Percentiles rank a stretch among this genome's conserved stretches.
Conservation (phyloP, 2,329 filamentous ascomycete genomes). For the Trichoderma breve region DNA sequence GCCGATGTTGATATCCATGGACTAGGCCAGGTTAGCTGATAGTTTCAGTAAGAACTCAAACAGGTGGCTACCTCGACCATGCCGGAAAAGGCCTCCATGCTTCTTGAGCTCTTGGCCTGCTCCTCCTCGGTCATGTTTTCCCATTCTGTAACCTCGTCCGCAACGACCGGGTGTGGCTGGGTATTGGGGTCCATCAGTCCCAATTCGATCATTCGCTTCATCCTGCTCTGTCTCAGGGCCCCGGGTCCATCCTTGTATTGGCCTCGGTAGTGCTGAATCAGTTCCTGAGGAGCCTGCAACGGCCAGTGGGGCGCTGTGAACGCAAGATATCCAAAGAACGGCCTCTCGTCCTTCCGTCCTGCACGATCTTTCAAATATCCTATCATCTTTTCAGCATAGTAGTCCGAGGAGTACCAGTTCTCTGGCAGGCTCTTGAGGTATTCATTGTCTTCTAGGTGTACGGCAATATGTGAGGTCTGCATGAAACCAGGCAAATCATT, state of each 20-base stretch:
- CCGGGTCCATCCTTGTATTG: constrained; percentile 61
- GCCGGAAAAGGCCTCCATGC: constrained; percentile 62
- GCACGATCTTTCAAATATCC: constrained; percentile 52
- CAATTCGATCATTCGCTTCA: constrained; percentile 55
- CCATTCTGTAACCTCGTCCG: constrained; percentile 48
- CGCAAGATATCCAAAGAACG: constrained; percentile 60
- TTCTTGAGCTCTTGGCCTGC: constrained; percentile 45
- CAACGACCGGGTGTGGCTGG: constrained; percentile 38
- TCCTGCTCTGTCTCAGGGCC: constrained; percentile 50
- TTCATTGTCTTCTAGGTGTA: neutral
- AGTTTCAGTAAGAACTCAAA: neutral
- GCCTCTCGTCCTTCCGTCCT: constrained; percentile 33
- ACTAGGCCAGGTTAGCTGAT: neutral
- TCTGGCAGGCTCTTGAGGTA: neutral
- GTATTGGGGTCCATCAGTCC: constrained; percentile 53
- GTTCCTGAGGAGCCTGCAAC: constrained; percentile 55
- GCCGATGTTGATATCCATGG: constrained; percentile 60
- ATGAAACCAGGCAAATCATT: neutral
- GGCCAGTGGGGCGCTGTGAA: constrained; percentile 65
- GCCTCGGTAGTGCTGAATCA: constrained; percentile 57
- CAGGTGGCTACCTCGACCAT: constrained; percentile 53
- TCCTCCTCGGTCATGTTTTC: constrained; percentile 45
- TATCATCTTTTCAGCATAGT: constrained; percentile 52
- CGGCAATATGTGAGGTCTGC: neutral
- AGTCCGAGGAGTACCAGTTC: constrained; percentile 36